These are phyloP conservation scores for Phytophthora megakarya DNA, from an alignment of 352 stramenopile genomes.

Conservation along the genomic window DNA sequence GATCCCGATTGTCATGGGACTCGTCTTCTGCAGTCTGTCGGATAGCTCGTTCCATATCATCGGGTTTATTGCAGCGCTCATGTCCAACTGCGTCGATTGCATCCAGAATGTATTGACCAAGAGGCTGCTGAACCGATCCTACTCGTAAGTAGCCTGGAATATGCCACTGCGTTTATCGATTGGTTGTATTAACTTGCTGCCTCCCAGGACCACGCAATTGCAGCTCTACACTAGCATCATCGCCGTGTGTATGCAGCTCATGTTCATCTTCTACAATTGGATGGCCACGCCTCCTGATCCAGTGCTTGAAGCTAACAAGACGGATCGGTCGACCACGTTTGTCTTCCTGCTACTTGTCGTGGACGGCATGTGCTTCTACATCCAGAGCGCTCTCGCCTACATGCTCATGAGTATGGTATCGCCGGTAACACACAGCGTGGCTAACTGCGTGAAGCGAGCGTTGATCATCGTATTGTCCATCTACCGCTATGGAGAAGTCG, in stretches of 20 bases:
- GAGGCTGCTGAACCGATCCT: constrained; percentile 79
- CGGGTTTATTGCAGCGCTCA: constrained; percentile 88
- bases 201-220: constrained; percentile 71
- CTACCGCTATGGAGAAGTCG: constrained; percentile 86
- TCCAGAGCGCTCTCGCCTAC: constrained; percentile 91
- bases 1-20: constrained; percentile 83
- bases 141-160: constrained; percentile 55
- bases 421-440: constrained; percentile 90
- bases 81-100: constrained; percentile 92
- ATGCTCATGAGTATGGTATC: constrained; percentile 92
- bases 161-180: too few relatives aligned
- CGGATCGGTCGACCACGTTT: constrained; percentile 45
- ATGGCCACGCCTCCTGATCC: constrained; percentile 40
- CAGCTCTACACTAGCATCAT: constrained; percentile 92
- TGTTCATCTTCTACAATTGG: constrained; percentile 80
- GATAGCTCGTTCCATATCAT: constrained; percentile 89
- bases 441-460: constrained; percentile 91
- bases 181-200: constrained; percentile 4
- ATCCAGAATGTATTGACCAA: constrained; percentile 94
- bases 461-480: constrained; percentile 92
- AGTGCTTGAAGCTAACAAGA: constrained; percentile 28
- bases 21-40: constrained; percentile 88
- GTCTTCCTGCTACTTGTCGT: constrained; percentile 59
- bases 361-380: constrained; percentile 88
- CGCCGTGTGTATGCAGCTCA: constrained; percentile 81